Percentiles rank a stretch among this genome's conserved stretches.
Conservation (phyloP, 164 flowering plant genomes). For the Tetrastigma voinierianum region DNA sequence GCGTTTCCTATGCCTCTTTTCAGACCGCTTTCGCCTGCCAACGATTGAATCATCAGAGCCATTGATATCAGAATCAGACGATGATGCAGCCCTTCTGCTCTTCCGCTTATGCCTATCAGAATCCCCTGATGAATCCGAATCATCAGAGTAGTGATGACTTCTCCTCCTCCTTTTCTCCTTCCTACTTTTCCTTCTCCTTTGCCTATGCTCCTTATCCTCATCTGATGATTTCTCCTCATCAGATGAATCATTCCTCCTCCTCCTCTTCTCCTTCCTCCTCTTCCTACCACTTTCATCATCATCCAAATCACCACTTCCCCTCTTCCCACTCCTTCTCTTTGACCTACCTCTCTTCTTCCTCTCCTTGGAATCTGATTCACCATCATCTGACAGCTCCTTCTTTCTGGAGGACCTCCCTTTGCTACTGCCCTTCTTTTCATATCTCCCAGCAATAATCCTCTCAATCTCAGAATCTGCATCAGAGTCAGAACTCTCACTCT, state of each 20-base stretch:
- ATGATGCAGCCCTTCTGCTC: slow-evolving; percentile 43
- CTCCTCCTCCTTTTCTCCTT: slow-evolving; percentile 69
- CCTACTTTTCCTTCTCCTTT: slow-evolving; percentile 33
- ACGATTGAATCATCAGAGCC: slow-evolving; percentile 57
- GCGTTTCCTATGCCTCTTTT: slow-evolving; percentile 54
- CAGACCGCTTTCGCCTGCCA: slow-evolving; percentile 64
- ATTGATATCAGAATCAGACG: slow-evolving; percentile 53
- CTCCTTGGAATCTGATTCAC: slow-evolving; percentile 19
- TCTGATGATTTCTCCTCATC: slow-evolving; percentile 50
- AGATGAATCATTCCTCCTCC: slow-evolving; percentile 47
- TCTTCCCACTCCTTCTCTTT: too few relatives aligned
- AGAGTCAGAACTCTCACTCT: slow-evolving; percentile 79
- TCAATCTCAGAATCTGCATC: slow-evolving; percentile 87
- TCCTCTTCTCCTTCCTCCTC: slow-evolving; percentile 56
- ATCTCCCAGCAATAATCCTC: slow-evolving; percentile 63
- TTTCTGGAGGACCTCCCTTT: slow-evolving; percentile 28
- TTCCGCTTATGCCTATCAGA: slow-evolving; percentile 44
- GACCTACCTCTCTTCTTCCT: too few relatives aligned
- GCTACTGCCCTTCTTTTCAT: slow-evolving; percentile 48
- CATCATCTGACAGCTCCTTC: slow-evolving; percentile 33
- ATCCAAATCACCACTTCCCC: slow-evolving; percentile 31
- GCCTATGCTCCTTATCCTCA: slow-evolving; percentile 29
- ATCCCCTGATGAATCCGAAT: slow-evolving; percentile 53
- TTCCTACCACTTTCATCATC: slow-evolving; percentile 38
- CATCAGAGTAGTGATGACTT: slow-evolving; percentile 53